Base-by-base conservation (phyloP, 169 alveolate genomes). In the Cryptosporidium sp. region DNA sequence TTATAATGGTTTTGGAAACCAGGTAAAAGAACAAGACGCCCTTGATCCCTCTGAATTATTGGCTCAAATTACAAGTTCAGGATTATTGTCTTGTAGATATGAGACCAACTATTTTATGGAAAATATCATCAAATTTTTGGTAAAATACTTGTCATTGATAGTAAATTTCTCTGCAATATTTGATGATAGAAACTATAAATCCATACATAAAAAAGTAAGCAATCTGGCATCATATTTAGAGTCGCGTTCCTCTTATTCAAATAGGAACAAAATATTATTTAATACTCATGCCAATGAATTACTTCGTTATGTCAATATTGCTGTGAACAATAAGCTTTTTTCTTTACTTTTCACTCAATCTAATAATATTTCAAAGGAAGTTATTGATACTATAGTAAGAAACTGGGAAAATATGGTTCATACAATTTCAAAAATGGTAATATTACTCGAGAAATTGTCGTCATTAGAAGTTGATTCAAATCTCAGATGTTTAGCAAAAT, bases 391-490 rank as follows among this genome's bases (percentile, higher is more conserved):
- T 8, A 56, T 56, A 23, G 29, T 0, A 56, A 9, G 37, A 5
- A 21, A 6, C 29, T 23, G 37, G 8, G 21, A 56, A 21, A 56
- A n/a, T 8, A 0, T 56, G 9, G 7, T 56, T 2, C 29, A 23
- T 23, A n/a, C 29, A 26, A 5, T 56, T 56, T 16, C 23, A 56
- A n/a, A 56, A 56, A 56, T 56, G 7, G 39, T 23, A 0, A 56
- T 3, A 10, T n/a, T 56, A 56, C 67, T 56, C 8, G 29, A n/a
- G 16, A n/a, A n/a, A 56, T 21, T 56, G 2, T 56, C 67, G 4
- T 56, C 67, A n/a, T 56, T 56, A 8, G 67, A 56, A 23, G 67
- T 56, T 56, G 67, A 56, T 56, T 56, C 18, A 56, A 56, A 26
- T 26, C 67, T 56, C 14, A 56, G 35, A 21, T 9, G 26, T 10